Evolutionary conservation across 352 stramenopile species (phyloP), one percentile per base, ranked within the genome.

Genomic region (Blastocystis sp.): DNA sequence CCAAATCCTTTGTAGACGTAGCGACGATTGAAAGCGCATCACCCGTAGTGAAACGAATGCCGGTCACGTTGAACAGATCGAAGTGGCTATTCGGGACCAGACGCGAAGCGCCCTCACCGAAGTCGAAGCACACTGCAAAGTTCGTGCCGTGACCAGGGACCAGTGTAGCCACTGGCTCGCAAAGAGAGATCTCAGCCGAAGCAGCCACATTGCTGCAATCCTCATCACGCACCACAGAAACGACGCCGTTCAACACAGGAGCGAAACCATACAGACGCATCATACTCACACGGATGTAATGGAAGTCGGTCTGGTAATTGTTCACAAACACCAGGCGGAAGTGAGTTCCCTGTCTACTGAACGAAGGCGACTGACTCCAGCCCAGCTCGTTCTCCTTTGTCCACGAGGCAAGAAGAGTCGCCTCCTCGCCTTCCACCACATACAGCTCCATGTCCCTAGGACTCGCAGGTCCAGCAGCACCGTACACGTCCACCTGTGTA

Each of bases 61-160:
- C 73, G 34, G 73, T 85, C 54, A 53, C 73, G 43, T 85, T 47
- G 50, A 69, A 85, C 73, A 85, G 18, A 26, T 85, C 53, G 73
- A 85, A 85, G 73, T 85, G 73, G 45, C 73, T 85, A 43, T 85
- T 85, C 45, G 73, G 47, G 26, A 85, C 73, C 73, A 85, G 73
- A 50, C 73, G 45, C 26, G 73, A n/a, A 16, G n/a, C 73, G 50
- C 39, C 26, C 50, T 85, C 73, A 13, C 73, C 73, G 43, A 85
- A 85, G 50, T 85, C 73, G 73, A 85, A 85, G 73, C 73, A 85
- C 53, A 85, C 73, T 24, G 43, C 63, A 53, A 66, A 68, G 56
- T 39, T 53, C 45, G 68, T 30, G 20, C 73, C 73, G 56, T 85
- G 54, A 18, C 73, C 73, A 30, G 73, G 73, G 11, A 65, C n/a